Evolutionary conservation across 352 stramenopile species (phyloP), one percentile per base, ranked within the genome.

Genomic region (Blastocystis sp.): DNA sequence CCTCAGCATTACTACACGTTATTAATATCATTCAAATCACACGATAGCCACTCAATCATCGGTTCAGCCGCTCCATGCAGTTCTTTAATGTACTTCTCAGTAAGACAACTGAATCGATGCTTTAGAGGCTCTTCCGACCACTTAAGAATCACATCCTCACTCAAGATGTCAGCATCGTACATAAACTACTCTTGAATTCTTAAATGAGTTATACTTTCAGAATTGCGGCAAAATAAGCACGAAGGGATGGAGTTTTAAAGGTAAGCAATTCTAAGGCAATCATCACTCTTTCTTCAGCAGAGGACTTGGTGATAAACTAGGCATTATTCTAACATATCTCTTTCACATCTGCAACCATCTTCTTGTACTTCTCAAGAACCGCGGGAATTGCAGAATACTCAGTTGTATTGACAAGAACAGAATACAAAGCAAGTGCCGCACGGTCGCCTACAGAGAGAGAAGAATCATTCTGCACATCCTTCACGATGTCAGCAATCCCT

Each of bases 141-240:
- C 0, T 91, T 90, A 5, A 95, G 91, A 19, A 93, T 93, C 42
- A 92, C 94, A 66, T 95, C 92, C 60, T 95, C 91, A 35, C 93
- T 93, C 87, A 95, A 94, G 78, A 95, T 93, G 70, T 95, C 93
- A 87, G 95, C 93, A 57, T 95, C 92, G 57, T 95, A 92, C 24
- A 95, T 68, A 0, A 95, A 90, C 91, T 95, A 24, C 7, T 27
- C 22, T 48, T 76, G 27, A 76, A 22, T 53, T 13, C 22, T 53
- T 44, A 6, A 37, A 44, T 37, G 35, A 7, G 9, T 22, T 33
- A 3, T 48, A 76, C 64, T 44, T 84, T 96, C 48, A 95, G 89
- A n/a, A 96, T 90, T 42, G 95, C 93, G 33, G 93, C 93, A 91
- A 94, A 96, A 57, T 93, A 93, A 37, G 90, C 90, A 24, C 92